A percentile compares a stretch with the other conserved stretches of the same genome.
Conservation (phyloP, 2,329 filamentous ascomycete genomes). For the Aspergillus persii region DNA sequence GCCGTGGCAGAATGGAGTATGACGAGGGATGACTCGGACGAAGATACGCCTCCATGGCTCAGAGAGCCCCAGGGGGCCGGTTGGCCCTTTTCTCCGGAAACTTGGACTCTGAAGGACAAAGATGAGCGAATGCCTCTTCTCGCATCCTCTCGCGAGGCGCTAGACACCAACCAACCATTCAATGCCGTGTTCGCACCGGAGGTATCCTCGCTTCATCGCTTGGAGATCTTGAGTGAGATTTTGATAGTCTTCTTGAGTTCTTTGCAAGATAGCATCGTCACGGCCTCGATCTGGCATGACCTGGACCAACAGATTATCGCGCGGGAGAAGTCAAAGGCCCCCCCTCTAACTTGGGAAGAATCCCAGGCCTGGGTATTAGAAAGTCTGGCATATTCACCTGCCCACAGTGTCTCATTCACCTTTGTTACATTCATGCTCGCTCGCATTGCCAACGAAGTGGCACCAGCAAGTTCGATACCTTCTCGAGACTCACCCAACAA, state of each 20-base stretch:
- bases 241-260: constrained; percentile 72
- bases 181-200: constrained; percentile 62
- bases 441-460: constrained; percentile 56
- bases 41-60: constrained; percentile 50
- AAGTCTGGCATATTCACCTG: constrained; percentile 66
- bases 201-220: constrained; percentile 61
- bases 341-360: constrained; percentile 51
- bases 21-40: constrained; percentile 44
- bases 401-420: constrained; percentile 85
- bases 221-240: constrained; percentile 71
- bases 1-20: constrained; percentile 63
- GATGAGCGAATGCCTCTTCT: constrained; percentile 45
- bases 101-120: constrained; percentile 45
- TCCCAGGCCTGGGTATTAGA: constrained; percentile 67
- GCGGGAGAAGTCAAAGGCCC: constrained; percentile 50
- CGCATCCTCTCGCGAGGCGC: constrained; percentile 56
- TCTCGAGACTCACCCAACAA: constrained; percentile 6
- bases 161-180: constrained; percentile 69
- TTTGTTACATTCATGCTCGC: constrained; percentile 77
- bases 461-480: constrained; percentile 35
- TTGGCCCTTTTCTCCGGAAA: constrained; percentile 60
- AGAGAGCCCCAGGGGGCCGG: constrained; percentile 42
- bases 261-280: constrained; percentile 76
- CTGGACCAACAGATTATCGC: constrained; percentile 60
- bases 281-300: constrained; percentile 65